Evolutionary conservation across 164 flowering plant genomes (phyloP).

Genomic region (Vitis riparia): DNA sequence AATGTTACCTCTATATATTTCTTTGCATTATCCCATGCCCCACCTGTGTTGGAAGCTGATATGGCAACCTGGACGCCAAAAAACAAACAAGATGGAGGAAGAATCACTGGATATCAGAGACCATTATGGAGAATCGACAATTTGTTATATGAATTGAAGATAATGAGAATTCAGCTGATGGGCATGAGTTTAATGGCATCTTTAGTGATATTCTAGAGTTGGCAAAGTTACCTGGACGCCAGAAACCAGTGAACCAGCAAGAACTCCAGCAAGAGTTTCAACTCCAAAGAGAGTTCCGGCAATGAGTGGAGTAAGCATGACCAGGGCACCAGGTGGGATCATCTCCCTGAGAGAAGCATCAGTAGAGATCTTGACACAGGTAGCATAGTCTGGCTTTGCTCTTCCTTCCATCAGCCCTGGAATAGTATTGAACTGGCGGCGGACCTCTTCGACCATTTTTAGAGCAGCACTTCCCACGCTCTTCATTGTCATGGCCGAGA

Average conservation of each 20-base stretch:
- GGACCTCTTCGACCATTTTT: constrained; percentile 58
- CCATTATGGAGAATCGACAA: background rate
- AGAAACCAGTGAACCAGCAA: constrained; percentile 46
- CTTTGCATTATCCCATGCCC: constrained; percentile 58
- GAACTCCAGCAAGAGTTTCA: constrained; percentile 43
- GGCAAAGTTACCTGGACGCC: constrained; percentile 34
- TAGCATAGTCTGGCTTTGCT: constrained; percentile 42
- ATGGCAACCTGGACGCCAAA: constrained; percentile 41
- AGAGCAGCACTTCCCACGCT: constrained; percentile 54
- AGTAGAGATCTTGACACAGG: constrained; percentile 43
- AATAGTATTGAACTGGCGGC: constrained; percentile 45
- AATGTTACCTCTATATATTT: constrained; percentile 40
- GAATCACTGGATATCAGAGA: background rate
- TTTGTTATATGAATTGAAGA: too few relatives aligned
- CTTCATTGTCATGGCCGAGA: constrained; percentile 63
- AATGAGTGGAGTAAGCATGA: constrained; percentile 42
- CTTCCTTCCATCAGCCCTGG: constrained; percentile 44
- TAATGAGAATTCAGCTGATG: background rate
- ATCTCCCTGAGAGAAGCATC: constrained; percentile 46
- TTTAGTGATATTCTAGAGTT: too few relatives aligned
- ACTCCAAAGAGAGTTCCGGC: constrained; percentile 41
- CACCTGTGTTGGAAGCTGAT: constrained; percentile 50
- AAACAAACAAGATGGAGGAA: background rate
- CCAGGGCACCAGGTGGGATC: constrained; percentile 47
- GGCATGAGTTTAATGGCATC: too few relatives aligned